Percentiles rank a stretch among this genome's conserved stretches.
These are phyloP conservation scores for Boletus rufocinnamomeus DNA, from an alignment of 768 basidiomycete genomes.

Conservation along the genomic window DNA sequence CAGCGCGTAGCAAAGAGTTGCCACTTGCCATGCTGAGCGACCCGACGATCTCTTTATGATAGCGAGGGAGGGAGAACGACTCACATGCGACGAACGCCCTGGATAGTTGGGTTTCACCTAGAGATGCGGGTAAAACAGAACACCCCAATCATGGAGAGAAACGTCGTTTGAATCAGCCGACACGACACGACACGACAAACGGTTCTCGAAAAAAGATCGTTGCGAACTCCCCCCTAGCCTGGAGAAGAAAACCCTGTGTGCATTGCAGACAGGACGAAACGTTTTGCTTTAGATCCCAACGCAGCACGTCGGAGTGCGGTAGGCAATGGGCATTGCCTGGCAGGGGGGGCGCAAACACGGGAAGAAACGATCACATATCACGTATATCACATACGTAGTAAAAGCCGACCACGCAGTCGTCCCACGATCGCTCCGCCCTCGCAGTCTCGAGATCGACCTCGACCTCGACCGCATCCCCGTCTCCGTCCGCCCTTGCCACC, in stretches of 20 bases:
- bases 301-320: no score
- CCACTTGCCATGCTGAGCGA: not conserved
- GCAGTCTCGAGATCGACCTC: slow-evolving; percentile 43
- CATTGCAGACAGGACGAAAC: not conserved
- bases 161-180: slow-evolving; percentile 2
- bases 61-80: slow-evolving; percentile 31
- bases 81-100: slow-evolving; percentile 84
- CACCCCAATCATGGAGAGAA: not conserved
- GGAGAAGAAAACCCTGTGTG: not conserved
- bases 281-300: no score
- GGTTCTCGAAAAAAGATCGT: not conserved
- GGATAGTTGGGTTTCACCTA: slow-evolving; percentile 89
- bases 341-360: not conserved
- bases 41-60: not conserved
- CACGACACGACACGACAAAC: not conserved
- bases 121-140: not conserved
- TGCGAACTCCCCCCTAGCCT: not conserved
- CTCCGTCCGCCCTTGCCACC: not conserved
- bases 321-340: no score
- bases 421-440: slow-evolving; percentile 58
- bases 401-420: slow-evolving; percentile 70
- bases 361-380: not conserved
- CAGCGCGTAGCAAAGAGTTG: not conserved
- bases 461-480: slow-evolving; percentile 1
- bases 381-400: slow-evolving; percentile 61